Percentiles rank a stretch among this genome's conserved stretches.
Evolutionary conservation across 208 protist genomes (phyloP).

Genomic region (Wallacemonas collosoma): DNA sequence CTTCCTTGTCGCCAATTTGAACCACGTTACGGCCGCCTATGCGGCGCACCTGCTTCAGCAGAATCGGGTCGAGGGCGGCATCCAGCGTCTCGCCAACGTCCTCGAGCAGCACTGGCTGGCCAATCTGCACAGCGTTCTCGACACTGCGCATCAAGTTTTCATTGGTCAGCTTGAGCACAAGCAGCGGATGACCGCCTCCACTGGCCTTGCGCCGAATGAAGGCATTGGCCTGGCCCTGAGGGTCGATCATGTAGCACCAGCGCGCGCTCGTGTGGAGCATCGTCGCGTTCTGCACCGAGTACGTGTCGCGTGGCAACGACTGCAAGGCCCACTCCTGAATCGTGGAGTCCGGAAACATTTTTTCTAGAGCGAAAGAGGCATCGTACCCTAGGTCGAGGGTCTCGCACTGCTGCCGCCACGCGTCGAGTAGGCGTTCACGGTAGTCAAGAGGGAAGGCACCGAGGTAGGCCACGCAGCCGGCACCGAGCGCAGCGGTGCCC

Average conservation of each 20-base stretch:
- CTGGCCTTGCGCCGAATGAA: constrained; percentile 92
- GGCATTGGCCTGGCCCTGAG: constrained; percentile 93
- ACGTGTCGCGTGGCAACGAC: constrained; percentile 93
- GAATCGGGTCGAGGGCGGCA: constrained; percentile 93
- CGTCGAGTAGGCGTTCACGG: constrained; percentile 60
- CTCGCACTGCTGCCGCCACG: constrained; percentile 68
- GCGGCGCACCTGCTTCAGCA: constrained; percentile 94
- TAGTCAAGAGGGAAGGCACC: constrained; percentile 88
- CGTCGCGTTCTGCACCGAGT: constrained; percentile 92
- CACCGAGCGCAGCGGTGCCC: constrained; percentile 82
- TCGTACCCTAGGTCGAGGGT: constrained; percentile 65
- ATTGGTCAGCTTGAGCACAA: constrained; percentile 92
- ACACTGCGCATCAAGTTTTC: constrained; percentile 92
- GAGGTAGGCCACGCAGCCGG: constrained; percentile 90
- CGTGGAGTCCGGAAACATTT: constrained; percentile 85
- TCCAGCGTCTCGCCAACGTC: constrained; percentile 95
- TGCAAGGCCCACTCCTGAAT: constrained; percentile 94
- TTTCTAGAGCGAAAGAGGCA: constrained; percentile 76
- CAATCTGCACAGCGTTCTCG: constrained; percentile 93
- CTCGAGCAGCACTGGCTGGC: constrained; percentile 95
- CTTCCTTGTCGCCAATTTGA: constrained; percentile 92
- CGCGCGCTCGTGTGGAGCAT: constrained; percentile 81
- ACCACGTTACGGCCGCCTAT: constrained; percentile 85
- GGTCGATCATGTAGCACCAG: constrained; percentile 95
- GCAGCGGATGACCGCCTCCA: constrained; percentile 64